phyloP scores from a whole-genome alignment of 2,329 filamentous ascomycete genomes.

The Colletotrichum siamense region DNA sequence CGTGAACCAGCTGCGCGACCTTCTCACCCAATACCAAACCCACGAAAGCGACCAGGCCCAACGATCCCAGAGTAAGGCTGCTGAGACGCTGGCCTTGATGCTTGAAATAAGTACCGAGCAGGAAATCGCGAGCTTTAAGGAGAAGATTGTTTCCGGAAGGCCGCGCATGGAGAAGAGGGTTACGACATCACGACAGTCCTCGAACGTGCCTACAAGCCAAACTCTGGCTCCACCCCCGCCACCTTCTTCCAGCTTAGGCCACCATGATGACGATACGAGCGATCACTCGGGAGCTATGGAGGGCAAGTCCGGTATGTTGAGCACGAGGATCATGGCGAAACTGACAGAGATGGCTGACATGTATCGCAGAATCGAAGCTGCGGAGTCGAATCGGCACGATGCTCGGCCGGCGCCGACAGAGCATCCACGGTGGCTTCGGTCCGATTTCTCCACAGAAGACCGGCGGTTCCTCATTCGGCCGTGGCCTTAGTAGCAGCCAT shows the following conservation, averaged over 20 bases:
- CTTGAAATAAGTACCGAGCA: slow-evolving; percentile 86
- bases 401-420: slow-evolving; percentile 69
- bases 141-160: slow-evolving; percentile 20
- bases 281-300: slow-evolving; percentile 44
- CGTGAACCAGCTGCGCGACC: slow-evolving; percentile 87
- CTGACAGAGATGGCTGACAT: slow-evolving; percentile 27
- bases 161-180: slow-evolving; percentile 44
- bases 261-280: slow-evolving; percentile 46
- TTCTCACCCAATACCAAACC: slow-evolving; percentile 91
- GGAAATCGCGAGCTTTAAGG: slow-evolving; percentile 66
- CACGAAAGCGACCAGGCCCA: slow-evolving; percentile 90
- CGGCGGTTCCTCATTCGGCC: slow-evolving; percentile 58
- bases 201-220: slow-evolving; percentile 34
- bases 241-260: slow-evolving; percentile 19
- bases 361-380: slow-evolving; percentile 56
- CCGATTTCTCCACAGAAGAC: slow-evolving; percentile 62
- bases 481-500: slow-evolving; percentile 58
- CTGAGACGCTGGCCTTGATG: slow-evolving; percentile 80
- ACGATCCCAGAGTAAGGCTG: slow-evolving; percentile 74
- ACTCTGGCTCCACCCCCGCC: slow-evolving; percentile 31
- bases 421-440: slow-evolving; percentile 67
- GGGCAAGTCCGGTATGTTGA: slow-evolving; percentile 28
- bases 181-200: slow-evolving; percentile 44
- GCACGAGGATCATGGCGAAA: background rate
- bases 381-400: slow-evolving; percentile 73